A percentile compares a stretch with the other conserved stretches of the same genome.
Evolutionary conservation across 192 early-diverging fungal genomes (phyloP).

Genomic region (Kappamyces sp.): DNA sequence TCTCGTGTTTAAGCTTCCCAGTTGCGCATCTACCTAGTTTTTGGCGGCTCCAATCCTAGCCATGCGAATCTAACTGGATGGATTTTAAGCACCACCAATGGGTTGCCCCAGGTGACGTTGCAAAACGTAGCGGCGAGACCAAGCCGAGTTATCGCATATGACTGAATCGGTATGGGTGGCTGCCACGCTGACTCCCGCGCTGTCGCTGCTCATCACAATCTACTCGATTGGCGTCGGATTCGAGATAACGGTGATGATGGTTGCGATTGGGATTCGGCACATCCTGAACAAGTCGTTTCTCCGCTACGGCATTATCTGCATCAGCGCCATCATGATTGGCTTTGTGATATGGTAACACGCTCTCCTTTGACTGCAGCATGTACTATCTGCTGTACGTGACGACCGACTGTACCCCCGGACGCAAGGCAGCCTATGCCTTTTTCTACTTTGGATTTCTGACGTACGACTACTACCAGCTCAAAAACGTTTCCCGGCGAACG

Average conservation of each 20-base stretch:
- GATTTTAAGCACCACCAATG: too few species aligned
- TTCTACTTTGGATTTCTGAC: constrained; percentile 3
- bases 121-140: too few species aligned
- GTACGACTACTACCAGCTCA: constrained; percentile 14
- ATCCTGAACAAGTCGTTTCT: not conserved
- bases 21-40: too few species aligned
- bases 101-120: too few species aligned
- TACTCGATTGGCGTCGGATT: constrained; percentile 4
- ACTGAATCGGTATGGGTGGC: constrained; percentile 5
- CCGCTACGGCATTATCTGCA: not conserved
- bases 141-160: too few species aligned
- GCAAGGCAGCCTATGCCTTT: not conserved
- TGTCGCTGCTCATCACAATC: not conserved
- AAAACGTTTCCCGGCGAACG: not conserved
- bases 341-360: not conserved
- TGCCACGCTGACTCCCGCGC: constrained; percentile 4
- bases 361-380: not conserved
- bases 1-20: too few species aligned
- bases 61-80: too few species aligned
- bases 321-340: not conserved
- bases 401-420: not conserved
- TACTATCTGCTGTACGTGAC: constrained; percentile 7
- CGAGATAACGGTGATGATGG: constrained; percentile 1
- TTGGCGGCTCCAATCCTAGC: too few species aligned
- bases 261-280: not conserved